Percentiles rank a stretch among this genome's conserved stretches.
Evolutionary conservation across 179 eudicot genomes (phyloP).

Genomic region (Beta macrorhiza): DNA sequence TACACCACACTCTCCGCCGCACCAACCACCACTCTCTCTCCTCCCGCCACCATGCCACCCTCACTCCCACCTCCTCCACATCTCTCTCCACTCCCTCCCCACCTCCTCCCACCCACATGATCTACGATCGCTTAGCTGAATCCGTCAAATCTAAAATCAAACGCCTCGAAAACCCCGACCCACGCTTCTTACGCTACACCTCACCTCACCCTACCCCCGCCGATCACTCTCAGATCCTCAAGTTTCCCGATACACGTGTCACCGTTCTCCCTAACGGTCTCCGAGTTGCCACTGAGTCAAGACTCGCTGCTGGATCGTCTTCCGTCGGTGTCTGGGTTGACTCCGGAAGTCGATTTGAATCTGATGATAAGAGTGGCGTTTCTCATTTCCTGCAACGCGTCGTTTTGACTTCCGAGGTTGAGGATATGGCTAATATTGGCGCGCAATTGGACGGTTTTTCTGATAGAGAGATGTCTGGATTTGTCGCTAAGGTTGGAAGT

Average conservation of each 20-base stretch:
- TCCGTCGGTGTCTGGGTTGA: conserved; percentile 64
- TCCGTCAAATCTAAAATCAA: conserved; percentile 42
- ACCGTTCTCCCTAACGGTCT: conserved; percentile 77
- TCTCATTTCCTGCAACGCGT: conserved; percentile 50
- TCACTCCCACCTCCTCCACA: conserved; percentile 19
- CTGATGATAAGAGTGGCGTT: conserved; percentile 47
- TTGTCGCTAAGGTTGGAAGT: conserved; percentile 33
- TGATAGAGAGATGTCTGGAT: conserved; percentile 58
- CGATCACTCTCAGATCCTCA: conserved; percentile 48
- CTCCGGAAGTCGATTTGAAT: conserved; percentile 59
- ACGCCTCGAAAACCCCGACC: conserved; percentile 44
- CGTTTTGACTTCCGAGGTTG: conserved; percentile 38
- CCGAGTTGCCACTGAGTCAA: conserved; percentile 75
- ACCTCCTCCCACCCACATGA: conserved; percentile 34
- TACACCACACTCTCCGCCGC: conserved; percentile 30
- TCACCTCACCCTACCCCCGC: conserved; percentile 49
- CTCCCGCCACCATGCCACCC: conserved; percentile 31
- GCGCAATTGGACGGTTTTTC: conserved; percentile 58
- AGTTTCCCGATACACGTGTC: conserved; percentile 55
- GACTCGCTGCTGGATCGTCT: conserved; percentile 50
- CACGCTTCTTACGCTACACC: conserved; percentile 44
- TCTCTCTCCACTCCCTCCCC: conserved; percentile 32
- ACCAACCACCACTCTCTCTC: conserved; percentile 18
- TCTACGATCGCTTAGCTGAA: conserved; percentile 52
- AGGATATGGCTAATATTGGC: conserved; percentile 54